Base-by-base conservation (phyloP, 176 grass and related monocot species). In the Phoenix roebelenii region DNA sequence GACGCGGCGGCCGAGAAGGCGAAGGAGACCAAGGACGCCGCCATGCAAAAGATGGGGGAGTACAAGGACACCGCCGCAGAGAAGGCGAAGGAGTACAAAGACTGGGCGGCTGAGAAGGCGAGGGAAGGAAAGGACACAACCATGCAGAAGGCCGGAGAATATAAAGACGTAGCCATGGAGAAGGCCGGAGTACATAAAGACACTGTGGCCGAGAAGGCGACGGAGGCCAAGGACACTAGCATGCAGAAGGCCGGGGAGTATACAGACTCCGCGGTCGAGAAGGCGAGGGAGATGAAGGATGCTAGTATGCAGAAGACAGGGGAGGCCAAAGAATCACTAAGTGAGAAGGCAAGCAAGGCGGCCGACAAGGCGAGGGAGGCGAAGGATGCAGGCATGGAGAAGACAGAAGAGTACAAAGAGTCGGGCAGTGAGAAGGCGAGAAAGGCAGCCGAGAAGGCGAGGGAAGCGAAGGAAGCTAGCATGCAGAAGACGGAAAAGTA, bases 161-260 rank as follows among this genome's bases (percentile, higher is more conserved):
- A 75, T 53, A 80, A 66, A 49, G 79, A 90, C 60, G 23, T 51
- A 0, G 60, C 74, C 0, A 51, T 22, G 16, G 25, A 39, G 24
- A 72, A 52, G 58, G 49, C 78, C 3, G 66, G 64, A 6, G 83
- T 87, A 59, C 32, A 63, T 2, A 75, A 80, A 0, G 83, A 96
- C 49, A 54, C 56, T 0, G 60, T 80, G 14, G 76, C 57, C 60
- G 63, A 87, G 68, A 84, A 89, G 72, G 32, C 69, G 4, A 71
- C 67, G 0, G 90, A 83, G 71, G 74, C 54, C 50, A 82, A 73
- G 74, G 85, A 89, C 55, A 65, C 18, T 3, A 22, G 73, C 49
- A 19, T 52, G 9, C 49, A 55, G 17, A 89, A 78, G 67, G 7
- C 76, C 4, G 32, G 68, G n/a, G 82, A 89, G 72, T 28, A 72